Evolutionary conservation across 2,329 filamentous ascomycete genomes (phyloP), one percentile per base, ranked within the genome.

Genomic region (Diaporthe eres): DNA sequence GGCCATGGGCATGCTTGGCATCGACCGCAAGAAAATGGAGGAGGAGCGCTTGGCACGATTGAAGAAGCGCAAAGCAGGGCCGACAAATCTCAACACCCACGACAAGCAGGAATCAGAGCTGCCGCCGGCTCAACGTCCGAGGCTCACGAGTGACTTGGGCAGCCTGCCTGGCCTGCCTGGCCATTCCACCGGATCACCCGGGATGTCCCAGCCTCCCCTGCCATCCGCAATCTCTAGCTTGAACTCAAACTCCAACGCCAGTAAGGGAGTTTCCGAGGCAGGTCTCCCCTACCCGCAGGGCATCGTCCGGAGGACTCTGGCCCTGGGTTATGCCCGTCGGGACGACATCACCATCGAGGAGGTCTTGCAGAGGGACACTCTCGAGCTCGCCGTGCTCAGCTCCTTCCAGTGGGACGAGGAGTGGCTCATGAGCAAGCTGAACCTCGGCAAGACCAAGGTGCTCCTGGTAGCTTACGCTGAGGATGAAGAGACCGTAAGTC

Each of bases 1-100:
- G 61, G 61, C 61, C 8, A 71, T 74, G 76, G 47, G 87, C 0
- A 79, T 91, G 0, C 80, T 89, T 6, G 89, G 89, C 4, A 84
- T 98, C 1, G 90, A 98, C 85, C 90, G 96, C 49, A 95, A 92
- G 83, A 90, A 91, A 71, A 97, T 98, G 95, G 96, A 98, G 83
- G 88, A 92, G 80, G 95, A 97, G 82, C 92, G 96, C 55, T 88
- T 98, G 19, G 92, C 91, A 31, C 90, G 96, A 79, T 83, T 92
- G 53, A 88, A 88, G 58, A 94, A 96, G 82, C 89, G 82, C 28
- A 83, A 82, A 61, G 80, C 78, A 8, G 57, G 77, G n/a, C 65
- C 65, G 10, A 39, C 47, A n/a, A 19, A 42, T 37, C 37, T 65
- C 44, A 31, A 65, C 44, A n/a, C 15, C 44, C 49, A 57, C n/a